phyloP scores from a whole-genome alignment of 768 basidiomycete genomes.

The Hortiboletus flavorubellus region DNA sequence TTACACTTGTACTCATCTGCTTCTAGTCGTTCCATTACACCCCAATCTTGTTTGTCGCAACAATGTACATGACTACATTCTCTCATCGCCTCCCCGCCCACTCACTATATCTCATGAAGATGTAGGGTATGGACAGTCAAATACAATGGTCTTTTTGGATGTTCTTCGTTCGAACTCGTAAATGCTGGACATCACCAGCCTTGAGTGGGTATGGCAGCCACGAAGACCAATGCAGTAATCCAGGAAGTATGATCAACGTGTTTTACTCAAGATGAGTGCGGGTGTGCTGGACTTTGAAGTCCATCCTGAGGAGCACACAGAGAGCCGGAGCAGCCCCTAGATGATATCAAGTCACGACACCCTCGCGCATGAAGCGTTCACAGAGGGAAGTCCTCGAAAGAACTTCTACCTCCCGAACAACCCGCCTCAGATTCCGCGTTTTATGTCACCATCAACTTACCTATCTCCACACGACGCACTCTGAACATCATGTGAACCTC shows the following conservation, averaged over 20 bases:
- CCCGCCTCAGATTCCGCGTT: no score
- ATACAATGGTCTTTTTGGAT: slow-evolving; percentile 7
- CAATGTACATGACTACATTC: slow-evolving; percentile 20
- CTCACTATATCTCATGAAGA: slow-evolving; percentile 11
- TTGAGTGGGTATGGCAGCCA: neutral
- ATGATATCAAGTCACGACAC: neutral
- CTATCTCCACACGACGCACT: neutral
- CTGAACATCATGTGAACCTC: neutral
- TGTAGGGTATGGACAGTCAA: slow-evolving; percentile 19
- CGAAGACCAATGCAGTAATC: neutral
- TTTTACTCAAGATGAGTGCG: neutral
- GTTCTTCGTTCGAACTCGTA: neutral
- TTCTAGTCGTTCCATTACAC: slow-evolving; percentile 9
- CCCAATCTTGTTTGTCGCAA: slow-evolving; percentile 17
- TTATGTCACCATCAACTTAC: no score
- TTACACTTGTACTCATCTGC: slow-evolving; percentile 20
- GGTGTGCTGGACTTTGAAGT: neutral
- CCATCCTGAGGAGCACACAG: neutral
- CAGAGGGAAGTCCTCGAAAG: neutral
- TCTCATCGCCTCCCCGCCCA: slow-evolving; percentile 7
- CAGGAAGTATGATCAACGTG: neutral
- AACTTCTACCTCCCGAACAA: neutral
- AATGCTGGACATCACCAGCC: neutral
- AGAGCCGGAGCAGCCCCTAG: neutral
- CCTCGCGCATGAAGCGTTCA: neutral